phyloP scores from a whole-genome alignment of 352 stramenopile species.

The Pythium utonaiense region DNA sequence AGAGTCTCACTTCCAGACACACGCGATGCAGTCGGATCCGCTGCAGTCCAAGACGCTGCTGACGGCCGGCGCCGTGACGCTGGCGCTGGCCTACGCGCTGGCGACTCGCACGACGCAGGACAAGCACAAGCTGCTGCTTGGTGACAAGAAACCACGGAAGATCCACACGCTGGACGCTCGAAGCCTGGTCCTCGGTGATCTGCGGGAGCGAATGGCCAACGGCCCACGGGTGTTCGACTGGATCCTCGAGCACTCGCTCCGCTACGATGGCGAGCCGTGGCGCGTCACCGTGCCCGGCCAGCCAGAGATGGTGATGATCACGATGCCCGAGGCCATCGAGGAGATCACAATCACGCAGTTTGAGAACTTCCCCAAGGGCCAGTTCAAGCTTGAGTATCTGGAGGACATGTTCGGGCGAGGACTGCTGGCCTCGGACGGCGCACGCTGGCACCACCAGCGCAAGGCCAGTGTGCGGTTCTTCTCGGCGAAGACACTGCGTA shows the following conservation, averaged over 20 bases:
- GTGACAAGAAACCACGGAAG: not conserved
- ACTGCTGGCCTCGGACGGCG: constrained; percentile 27
- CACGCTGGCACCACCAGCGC: constrained; percentile 29
- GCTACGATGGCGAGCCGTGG: constrained; percentile 22
- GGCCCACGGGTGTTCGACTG: constrained; percentile 42
- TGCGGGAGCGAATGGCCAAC: constrained; percentile 27
- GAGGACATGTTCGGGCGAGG: constrained; percentile 22
- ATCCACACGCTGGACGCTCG: not conserved
- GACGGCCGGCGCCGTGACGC: not conserved
- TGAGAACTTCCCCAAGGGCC: constrained; percentile 28
- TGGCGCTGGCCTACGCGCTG: not conserved
- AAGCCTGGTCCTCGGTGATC: constrained; percentile 35
- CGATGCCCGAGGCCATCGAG: constrained; percentile 23
- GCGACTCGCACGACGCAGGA: not conserved
- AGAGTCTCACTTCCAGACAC: no score
- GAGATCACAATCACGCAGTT: constrained; percentile 31
- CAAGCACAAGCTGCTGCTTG: not conserved
- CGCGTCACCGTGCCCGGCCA: constrained; percentile 14
- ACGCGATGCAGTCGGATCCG: no score
- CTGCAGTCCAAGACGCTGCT: no score
- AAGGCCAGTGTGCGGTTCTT: constrained; percentile 31
- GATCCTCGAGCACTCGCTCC: constrained; percentile 22
- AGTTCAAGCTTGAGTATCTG: constrained; percentile 13
- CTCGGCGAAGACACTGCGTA: constrained; percentile 25
- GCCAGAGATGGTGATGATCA: constrained; percentile 21